A percentile compares a stretch with the other conserved stretches of the same genome.
phyloP scores from a whole-genome alignment of 108 stramenopile genomes.

The Discostella stelligeroides region DNA sequence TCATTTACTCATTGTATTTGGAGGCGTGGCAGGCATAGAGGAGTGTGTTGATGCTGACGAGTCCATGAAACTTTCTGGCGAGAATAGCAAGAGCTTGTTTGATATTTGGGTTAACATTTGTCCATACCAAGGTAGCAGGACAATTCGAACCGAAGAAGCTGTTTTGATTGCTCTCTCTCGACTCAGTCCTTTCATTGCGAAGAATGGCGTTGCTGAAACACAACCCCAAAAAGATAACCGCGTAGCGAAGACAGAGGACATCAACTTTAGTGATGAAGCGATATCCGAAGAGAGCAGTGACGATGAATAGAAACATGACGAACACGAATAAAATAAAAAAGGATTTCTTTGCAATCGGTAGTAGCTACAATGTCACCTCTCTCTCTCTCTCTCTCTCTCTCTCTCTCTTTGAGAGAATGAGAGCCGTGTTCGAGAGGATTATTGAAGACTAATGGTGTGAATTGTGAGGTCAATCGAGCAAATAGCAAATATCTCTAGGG shows the following conservation, averaged over 20 bases:
- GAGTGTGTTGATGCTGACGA: conserved; percentile 96
- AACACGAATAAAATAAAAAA: too few relatives aligned
- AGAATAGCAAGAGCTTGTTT: conserved; percentile 83
- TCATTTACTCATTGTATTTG: conserved; percentile 92
- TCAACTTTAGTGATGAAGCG: conserved; percentile 73
- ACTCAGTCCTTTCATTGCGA: conserved; percentile 67
- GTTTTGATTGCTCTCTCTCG: conserved; percentile 78
- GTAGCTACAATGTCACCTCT: too few relatives aligned
- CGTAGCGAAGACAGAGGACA: conserved; percentile 39
- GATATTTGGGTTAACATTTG: conserved; percentile 90
- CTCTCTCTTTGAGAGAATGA: too few relatives aligned
- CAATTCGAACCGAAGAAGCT: conserved; percentile 92
- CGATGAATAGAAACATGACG: conserved; percentile 17
- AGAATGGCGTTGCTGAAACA: conserved; percentile 43
- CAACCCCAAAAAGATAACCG: conserved; percentile 19
- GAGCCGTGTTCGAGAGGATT: too few relatives aligned
- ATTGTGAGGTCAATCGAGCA: too few relatives aligned
- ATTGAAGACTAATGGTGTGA: too few relatives aligned
- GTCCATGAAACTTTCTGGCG: conserved; percentile 78
- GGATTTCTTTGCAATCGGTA: too few relatives aligned
- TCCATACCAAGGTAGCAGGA: conserved; percentile 87
- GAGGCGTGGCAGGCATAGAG: conserved; percentile 97
- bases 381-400: too few relatives aligned
- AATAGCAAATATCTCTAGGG: too few relatives aligned
- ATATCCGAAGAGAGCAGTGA: conserved; percentile 76